Base-by-base conservation (phyloP, 192 early-diverging fungal genomes). In the Piromyces finnis region DNA sequence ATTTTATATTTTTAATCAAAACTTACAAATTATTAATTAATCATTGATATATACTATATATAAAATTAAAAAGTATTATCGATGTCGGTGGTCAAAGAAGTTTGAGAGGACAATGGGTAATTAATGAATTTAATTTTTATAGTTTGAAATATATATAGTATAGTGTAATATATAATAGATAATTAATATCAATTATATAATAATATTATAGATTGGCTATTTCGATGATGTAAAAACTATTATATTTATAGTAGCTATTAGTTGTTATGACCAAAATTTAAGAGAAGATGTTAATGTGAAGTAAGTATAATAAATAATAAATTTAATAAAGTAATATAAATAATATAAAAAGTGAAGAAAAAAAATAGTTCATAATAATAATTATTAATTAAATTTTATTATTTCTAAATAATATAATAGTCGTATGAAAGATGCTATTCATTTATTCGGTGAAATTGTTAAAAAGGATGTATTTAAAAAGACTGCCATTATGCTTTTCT, bases 11-110 rank as follows among this genome's bases (percentile, higher is more conserved):
- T 35, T 7, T 35, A n/a, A n/a, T n/a, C n/a, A n/a, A n/a, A n/a
- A n/a, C 3, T 32, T 6, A 32, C 9, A 32, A 32, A 32, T 32
- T 6, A 32, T 32, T 32, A 32, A 32, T 32, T 3, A 32, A 32
- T 6, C 9, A 32, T 32, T 6, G 3, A 32, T 32, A 32, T 32
- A 32, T 32, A 32, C 9, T 6, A 6, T 32, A 6, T 32, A 32
- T 37, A 37, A 37, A 37, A 37, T 12, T 12, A 12, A 37, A 68
- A n/a, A 68, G 51, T n/a, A 68, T 93, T 81, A 92, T 85, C 83
- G 92, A 93, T 87, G 92, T 93, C 1, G 91, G 91, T 32, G 92
- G 92, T 14, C 92, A 93, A 81, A 87, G 90, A 30, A 68, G 51
- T 68, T 68, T 68, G 51, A 68, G 51, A 68, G 51, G 51, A 68